Conservation (phyloP, 164 flowering plant species). For the Vitis cinerea region DNA sequence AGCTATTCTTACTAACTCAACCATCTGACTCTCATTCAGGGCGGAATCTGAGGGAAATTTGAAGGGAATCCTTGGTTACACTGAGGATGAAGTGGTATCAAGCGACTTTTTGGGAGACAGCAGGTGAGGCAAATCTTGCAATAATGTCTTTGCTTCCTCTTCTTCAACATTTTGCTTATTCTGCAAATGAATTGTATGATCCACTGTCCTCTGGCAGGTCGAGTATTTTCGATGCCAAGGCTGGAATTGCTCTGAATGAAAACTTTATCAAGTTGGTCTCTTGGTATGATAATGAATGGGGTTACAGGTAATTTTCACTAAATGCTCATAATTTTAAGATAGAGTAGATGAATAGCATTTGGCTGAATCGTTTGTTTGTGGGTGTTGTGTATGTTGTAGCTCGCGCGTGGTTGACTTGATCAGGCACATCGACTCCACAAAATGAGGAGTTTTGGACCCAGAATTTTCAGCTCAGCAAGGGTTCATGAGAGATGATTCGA, state of each 20-base stretch:
- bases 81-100: constrained; percentile 34
- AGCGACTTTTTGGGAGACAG: constrained; percentile 28
- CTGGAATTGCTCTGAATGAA: constrained; percentile 28
- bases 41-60: constrained; percentile 24
- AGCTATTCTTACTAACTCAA: no score
- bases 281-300: constrained; percentile 37
- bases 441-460: constrained; percentile 7
- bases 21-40: constrained; percentile 6
- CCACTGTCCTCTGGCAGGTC: constrained; percentile 13
- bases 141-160: neutral
- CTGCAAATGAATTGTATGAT: neutral
- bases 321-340: neutral
- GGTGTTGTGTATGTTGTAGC: constrained; percentile 15
- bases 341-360: neutral
- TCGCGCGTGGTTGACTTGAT: constrained; percentile 27
- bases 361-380: neutral
- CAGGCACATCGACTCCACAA: constrained; percentile 20
- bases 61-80: constrained; percentile 32
- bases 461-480: no score
- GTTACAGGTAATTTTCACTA: constrained; percentile 20
- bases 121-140: constrained; percentile 8
- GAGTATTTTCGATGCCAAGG: constrained; percentile 38
- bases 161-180: neutral
- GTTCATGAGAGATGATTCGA: no score
- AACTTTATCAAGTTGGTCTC: constrained; percentile 31